A percentile compares a stretch with the other conserved stretches of the same genome.
These are phyloP conservation scores for Lablab purpureus DNA, from an alignment of 306 rosid genomes.

Conservation along the genomic window DNA sequence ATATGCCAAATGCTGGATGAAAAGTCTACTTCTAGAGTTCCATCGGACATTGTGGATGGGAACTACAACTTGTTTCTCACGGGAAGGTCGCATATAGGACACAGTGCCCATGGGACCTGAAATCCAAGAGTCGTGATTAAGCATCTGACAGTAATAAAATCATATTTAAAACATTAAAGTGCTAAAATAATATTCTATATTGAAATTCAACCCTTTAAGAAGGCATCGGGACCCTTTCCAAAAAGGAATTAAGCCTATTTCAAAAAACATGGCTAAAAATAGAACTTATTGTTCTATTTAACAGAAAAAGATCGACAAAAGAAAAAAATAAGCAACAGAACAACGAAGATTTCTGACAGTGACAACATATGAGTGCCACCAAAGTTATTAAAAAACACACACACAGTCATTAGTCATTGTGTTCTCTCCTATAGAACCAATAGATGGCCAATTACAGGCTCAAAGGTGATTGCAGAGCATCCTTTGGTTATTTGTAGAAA, in stretches of 20 bases:
- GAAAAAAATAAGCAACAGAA: slow-evolving; percentile 2
- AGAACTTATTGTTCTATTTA: neutral
- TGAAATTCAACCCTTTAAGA: slow-evolving; percentile 2
- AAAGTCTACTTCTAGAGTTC: slow-evolving; percentile 44
- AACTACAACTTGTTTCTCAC: slow-evolving; percentile 65
- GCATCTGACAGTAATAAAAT: neutral
- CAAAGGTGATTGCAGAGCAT: neutral
- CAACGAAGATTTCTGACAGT: neutral
- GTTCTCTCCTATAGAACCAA: neutral
- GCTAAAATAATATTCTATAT: neutral
- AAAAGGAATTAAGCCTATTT: neutral
- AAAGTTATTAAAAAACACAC: neutral
- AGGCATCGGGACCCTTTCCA: neutral
- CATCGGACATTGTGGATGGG: slow-evolving; percentile 54
- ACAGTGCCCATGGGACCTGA: slow-evolving; percentile 67
- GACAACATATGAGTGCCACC: neutral
- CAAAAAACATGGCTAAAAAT: neutral
- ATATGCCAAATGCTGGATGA: slow-evolving; percentile 56
- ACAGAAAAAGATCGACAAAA: neutral
- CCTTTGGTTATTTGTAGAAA: slow-evolving; percentile 36
- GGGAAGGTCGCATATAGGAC: slow-evolving; percentile 60
- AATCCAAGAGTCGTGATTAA: slow-evolving; percentile 44
- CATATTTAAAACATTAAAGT: neutral
- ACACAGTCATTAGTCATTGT: neutral
- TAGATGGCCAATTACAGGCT: slow-evolving; percentile 19